Percentiles rank a stretch among this genome's conserved stretches.
Conservation (phyloP, 306 rosid genomes). For the Notholithocarpus densiflorus region DNA sequence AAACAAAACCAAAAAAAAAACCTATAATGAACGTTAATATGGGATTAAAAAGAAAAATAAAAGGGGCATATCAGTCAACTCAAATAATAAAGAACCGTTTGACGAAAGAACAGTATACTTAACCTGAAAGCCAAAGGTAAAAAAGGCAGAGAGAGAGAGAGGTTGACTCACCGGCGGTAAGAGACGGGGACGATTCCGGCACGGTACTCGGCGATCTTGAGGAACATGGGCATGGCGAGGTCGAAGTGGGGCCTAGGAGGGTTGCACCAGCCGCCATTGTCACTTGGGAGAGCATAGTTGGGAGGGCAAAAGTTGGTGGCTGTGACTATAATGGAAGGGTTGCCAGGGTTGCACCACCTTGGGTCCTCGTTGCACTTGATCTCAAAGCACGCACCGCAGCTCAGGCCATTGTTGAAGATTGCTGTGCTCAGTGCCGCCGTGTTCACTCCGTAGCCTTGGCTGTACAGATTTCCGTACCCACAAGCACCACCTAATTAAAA, state of each 20-base stretch:
- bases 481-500: conserved; percentile 72
- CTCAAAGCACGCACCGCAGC: conserved; percentile 93
- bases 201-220: conserved; percentile 88
- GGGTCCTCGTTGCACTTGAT: conserved; percentile 77
- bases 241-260: conserved; percentile 95
- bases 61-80: neutral
- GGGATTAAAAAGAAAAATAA: neutral
- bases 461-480: conserved; percentile 90
- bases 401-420: conserved; percentile 79
- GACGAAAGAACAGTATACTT: neutral
- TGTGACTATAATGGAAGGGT: conserved; percentile 78
- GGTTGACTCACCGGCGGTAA: conserved; percentile 71
- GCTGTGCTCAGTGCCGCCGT: conserved; percentile 95
- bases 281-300: conserved; percentile 73
- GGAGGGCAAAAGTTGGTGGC: conserved; percentile 98
- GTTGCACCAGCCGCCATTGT: conserved; percentile 98
- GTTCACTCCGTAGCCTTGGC: conserved; percentile 93
- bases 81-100: neutral
- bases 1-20: too few relatives aligned
- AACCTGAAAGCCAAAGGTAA: neutral
- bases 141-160: neutral
- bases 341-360: conserved; percentile 81
- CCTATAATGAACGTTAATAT: neutral
- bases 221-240: conserved; percentile 99
- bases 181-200: conserved; percentile 96